Percentiles rank a stretch among this genome's conserved stretches.
These are phyloP conservation scores for Septoria linicola DNA, from an alignment of 2,329 filamentous ascomycete species.

Conservation along the genomic window DNA sequence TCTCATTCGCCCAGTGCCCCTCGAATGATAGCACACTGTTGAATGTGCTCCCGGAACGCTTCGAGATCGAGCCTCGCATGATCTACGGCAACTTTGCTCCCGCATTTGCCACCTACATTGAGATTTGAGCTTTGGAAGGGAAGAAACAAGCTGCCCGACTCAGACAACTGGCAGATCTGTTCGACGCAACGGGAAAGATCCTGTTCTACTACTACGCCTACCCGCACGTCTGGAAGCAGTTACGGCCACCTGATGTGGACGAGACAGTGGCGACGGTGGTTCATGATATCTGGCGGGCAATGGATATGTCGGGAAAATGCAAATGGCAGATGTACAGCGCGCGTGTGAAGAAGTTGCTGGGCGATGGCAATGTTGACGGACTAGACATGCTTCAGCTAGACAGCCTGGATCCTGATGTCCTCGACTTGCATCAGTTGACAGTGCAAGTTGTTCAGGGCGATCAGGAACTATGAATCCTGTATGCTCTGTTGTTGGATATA, in stretches of 20 bases:
- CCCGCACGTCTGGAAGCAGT: slow-evolving; percentile 22
- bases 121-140: slow-evolving; percentile 19
- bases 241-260: slow-evolving; percentile 16
- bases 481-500: too few species aligned
- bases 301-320: slow-evolving; percentile 13
- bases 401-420: slow-evolving; percentile 15
- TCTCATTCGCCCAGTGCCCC: not conserved
- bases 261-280: slow-evolving; percentile 21
- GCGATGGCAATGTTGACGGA: slow-evolving; percentile 21
- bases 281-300: slow-evolving; percentile 17
- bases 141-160: slow-evolving; percentile 23
- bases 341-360: slow-evolving; percentile 19
- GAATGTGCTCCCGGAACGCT: slow-evolving; percentile 20
- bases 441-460: too few species aligned
- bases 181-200: slow-evolving; percentile 19
- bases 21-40: slow-evolving; percentile 1
- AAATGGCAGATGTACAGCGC: slow-evolving; percentile 16
- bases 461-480: too few species aligned
- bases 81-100: slow-evolving; percentile 27
- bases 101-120: slow-evolving; percentile 20
- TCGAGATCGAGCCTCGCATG: slow-evolving; percentile 16
- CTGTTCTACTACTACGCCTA: slow-evolving; percentile 27
- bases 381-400: slow-evolving; percentile 21
- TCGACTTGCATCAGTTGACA: slow-evolving; percentile 16
- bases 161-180: slow-evolving; percentile 24